Conservation (phyloP, 495 filamentous ascomycete genomes). For the Hypoxylon intermedium region DNA sequence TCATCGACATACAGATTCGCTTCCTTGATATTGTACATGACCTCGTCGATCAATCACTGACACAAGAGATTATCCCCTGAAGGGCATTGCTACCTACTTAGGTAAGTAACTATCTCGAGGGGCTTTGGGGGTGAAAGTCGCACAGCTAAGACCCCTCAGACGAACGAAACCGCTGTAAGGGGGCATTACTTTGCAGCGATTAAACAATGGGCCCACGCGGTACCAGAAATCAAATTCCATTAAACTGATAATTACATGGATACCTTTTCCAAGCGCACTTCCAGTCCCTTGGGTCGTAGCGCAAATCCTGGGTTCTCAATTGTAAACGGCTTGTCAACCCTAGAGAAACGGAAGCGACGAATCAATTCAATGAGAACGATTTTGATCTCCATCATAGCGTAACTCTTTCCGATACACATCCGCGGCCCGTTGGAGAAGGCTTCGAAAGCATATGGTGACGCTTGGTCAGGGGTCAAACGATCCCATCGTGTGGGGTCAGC, state of each 20-base stretch:
- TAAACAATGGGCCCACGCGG: no score
- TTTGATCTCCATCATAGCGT: slow-evolving; percentile 43
- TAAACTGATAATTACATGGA: background rate
- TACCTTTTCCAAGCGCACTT: slow-evolving; percentile 28
- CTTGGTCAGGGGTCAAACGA: slow-evolving; percentile 13
- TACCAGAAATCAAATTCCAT: no score
- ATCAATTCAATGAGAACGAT: slow-evolving; percentile 37
- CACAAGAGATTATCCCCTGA: no score
- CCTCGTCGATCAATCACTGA: no score
- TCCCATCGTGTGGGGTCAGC: slow-evolving; percentile 42
- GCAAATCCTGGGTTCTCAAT: slow-evolving; percentile 29
- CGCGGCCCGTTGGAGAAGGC: slow-evolving; percentile 39
- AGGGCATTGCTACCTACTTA: no score
- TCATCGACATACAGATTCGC: no score
- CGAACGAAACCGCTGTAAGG: no score
- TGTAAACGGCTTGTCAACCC: background rate
- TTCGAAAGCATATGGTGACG: slow-evolving; percentile 29
- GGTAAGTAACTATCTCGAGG: no score
- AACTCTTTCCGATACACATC: slow-evolving; percentile 41
- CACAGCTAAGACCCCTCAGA: no score
- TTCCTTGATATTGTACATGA: no score
- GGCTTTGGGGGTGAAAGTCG: no score
- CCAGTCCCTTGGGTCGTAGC: slow-evolving; percentile 23
- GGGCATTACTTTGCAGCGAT: no score
- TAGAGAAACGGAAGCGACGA: slow-evolving; percentile 34